Conservation (phyloP, 805 yeast species). For the Candida corydali region DNA sequence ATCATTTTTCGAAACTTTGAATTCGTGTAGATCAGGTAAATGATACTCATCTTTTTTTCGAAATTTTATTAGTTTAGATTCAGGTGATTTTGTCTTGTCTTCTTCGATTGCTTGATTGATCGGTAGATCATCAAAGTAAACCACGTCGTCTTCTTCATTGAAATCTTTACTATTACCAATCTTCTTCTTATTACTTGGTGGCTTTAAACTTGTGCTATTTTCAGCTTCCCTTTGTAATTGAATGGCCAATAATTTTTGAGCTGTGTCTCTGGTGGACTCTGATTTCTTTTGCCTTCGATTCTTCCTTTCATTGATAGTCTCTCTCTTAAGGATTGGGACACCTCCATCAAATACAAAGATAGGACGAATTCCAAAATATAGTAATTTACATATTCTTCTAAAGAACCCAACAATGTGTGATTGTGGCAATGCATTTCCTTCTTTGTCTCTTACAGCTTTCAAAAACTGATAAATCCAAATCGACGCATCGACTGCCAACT, state of each 20-base stretch:
- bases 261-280: conserved; percentile 68
- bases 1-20: conserved; percentile 54
- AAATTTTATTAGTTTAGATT: conserved; percentile 22
- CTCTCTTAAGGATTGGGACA: conserved; percentile 77
- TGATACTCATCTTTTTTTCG: conserved; percentile 77
- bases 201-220: conserved; percentile 6
- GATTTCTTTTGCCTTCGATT: conserved; percentile 71
- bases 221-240: conserved; percentile 64
- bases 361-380: conserved; percentile 83
- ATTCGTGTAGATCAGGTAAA: conserved; percentile 64
- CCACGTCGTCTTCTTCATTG: conserved; percentile 12
- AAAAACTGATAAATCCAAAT: conserved; percentile 97
- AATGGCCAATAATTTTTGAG: conserved; percentile 72
- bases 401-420: conserved; percentile 96
- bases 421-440: conserved; percentile 71
- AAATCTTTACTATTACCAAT: conserved; percentile 3
- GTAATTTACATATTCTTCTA: conserved; percentile 83
- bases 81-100: conserved; percentile 4
- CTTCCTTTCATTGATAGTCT: conserved; percentile 69
- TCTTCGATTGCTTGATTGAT: conserved; percentile 7
- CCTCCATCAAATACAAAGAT: conserved; percentile 96
- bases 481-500: conserved; percentile 94
- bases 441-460: conserved; percentile 86
- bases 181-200: conserved; percentile 1
- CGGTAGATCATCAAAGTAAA: conserved; percentile 18